Base-by-base conservation (phyloP, 2,329 filamentous ascomycete genomes). In the Microsporum ferrugineum region DNA sequence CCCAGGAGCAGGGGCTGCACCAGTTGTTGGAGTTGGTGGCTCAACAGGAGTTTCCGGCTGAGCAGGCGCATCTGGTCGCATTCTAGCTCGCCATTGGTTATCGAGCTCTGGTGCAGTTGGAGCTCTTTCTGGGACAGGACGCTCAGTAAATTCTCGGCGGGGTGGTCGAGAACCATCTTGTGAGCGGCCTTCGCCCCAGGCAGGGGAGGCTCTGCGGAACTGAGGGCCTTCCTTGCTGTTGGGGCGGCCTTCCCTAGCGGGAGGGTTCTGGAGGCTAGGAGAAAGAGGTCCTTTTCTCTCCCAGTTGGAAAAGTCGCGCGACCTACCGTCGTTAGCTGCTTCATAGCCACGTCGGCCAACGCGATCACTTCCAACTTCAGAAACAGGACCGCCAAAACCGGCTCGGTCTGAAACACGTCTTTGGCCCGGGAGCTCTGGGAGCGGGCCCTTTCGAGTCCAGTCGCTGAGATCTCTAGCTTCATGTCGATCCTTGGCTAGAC, bases 211-310 rank as follows among this genome's bases (percentile, higher is more conserved):
- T 70, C 80, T 81, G 65, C 86, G 81, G 76, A 84, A 82, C 68
- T 80, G 67, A 57, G 83, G 78, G 63, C 82, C 84, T 61, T 89
- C 84, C 63, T 80, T 81, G 71, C 78, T 83, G 65, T 78, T 76
- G 63, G 81, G 77, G 64, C 85, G 80, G 67, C 84, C 84, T 63
- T 84, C 74, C 59, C 71, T 67, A 23, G 69, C 68, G 14, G 73
- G 73, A 38, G 76, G 74, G 34, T 77, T 72, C 29, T 81, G 58
- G 79, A 79, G 66, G 77, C 80, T 75, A 27, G 92, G 89, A 47
- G 92, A 89, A 61, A 97, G 80, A 41, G 94, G 94, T 10, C 94
- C 94, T 72, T 89, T 94, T 68, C 94, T 88, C 76, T 96, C 92
- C 94, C 94, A 99, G 75, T 90, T 95, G 67, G 84, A 82, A 66